A percentile compares a stretch with the other conserved stretches of the same genome.
Evolutionary conservation across 495 filamentous ascomycete genomes (phyloP).

Genomic region (Xylaria flabelliformis): DNA sequence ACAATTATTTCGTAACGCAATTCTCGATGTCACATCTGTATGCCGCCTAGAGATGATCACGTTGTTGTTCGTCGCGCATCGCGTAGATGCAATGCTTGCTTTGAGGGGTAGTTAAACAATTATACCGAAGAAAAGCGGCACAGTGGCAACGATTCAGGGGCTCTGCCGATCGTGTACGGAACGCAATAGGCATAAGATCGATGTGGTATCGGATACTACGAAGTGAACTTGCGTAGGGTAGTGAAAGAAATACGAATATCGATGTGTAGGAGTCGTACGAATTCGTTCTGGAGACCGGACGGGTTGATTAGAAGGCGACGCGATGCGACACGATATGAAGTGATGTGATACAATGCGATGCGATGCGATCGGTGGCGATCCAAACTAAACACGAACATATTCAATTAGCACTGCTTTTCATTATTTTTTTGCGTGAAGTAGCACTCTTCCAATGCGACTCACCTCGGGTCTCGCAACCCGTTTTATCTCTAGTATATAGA

Average conservation of each 20-base stretch:
- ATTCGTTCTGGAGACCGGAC: background rate
- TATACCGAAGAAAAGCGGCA: background rate
- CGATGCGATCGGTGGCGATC: conserved; percentile 12
- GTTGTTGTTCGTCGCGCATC: conserved; percentile 2
- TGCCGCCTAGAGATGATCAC: conserved; percentile 1
- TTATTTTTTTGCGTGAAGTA: background rate
- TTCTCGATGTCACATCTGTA: conserved; percentile 13
- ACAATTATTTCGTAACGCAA: background rate
- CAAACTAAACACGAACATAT: conserved; percentile 21
- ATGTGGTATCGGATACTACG: conserved; percentile 5
- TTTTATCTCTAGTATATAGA: background rate
- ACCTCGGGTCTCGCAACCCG: background rate
- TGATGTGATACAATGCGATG: background rate
- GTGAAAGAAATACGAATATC: background rate
- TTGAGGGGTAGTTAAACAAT: conserved; percentile 19
- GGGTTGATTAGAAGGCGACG: background rate
- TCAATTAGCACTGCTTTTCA: conserved; percentile 22
- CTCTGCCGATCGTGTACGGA: background rate
- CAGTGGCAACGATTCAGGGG: conserved; percentile 5
- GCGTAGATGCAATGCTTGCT: background rate
- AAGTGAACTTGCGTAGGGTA: background rate
- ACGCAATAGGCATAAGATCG: background rate
- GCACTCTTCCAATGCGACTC: background rate
- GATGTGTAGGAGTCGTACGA: background rate
- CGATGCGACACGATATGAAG: conserved; percentile 3